Conservation (phyloP, 345 rosid species). For the Firmiana major region DNA sequence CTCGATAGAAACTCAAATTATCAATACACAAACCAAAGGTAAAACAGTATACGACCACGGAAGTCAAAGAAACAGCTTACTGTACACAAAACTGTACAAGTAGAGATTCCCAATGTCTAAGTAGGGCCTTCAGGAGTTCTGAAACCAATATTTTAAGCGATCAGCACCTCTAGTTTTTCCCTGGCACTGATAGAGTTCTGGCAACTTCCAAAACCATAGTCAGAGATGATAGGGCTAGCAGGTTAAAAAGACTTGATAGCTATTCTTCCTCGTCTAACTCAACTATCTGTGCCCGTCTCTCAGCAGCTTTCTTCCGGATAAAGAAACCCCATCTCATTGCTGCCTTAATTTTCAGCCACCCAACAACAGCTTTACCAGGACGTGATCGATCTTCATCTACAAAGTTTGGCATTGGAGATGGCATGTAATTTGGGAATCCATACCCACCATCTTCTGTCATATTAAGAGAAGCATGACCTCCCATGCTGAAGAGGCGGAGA, state of each 20-base stretch:
- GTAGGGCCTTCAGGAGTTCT: constrained; percentile 12
- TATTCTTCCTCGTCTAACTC: constrained; percentile 77
- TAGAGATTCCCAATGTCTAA: constrained; percentile 19
- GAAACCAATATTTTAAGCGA: background rate
- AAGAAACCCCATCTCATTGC: constrained; percentile 99
- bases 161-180: constrained; percentile 10
- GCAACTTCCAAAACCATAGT: constrained; percentile 1
- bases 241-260: background rate
- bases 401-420: constrained; percentile 69
- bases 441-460: constrained; percentile 73
- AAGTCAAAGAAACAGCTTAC: constrained; percentile 31
- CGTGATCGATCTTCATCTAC: constrained; percentile 67
- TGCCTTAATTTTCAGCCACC: constrained; percentile 98
- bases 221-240: constrained; percentile 6
- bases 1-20: background rate
- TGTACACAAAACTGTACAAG: constrained; percentile 56
- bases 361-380: constrained; percentile 85
- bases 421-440: constrained; percentile 48
- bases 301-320: constrained; percentile 96
- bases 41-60: constrained; percentile 8
- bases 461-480: constrained; percentile 51
- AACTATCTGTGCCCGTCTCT: constrained; percentile 87
- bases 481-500: constrained; percentile 82
- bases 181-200: constrained; percentile 1
- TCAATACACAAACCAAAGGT: constrained; percentile 24